Base-by-base conservation (phyloP, 2,329 filamentous ascomycete species). In the Talaromyces marneffei region DNA sequence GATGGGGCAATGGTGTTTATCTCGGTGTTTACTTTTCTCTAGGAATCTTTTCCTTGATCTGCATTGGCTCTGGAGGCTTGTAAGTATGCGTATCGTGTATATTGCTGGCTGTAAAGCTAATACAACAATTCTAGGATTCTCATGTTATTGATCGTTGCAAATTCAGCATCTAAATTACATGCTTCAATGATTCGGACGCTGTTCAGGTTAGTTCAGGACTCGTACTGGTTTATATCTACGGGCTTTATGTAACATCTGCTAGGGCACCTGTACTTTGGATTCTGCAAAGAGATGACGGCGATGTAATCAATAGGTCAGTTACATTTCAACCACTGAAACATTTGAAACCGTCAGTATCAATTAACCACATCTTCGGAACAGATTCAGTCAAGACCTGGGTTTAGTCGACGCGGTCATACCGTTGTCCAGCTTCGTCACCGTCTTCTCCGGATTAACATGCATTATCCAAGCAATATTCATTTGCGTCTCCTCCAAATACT, bases 321-420 rank as follows among this genome's bases (percentile, higher is more conserved):
- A 23, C 10, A 23, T 4, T 5, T 10, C 4, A 12, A n/a, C n/a
- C n/a, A n/a, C n/a, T n/a, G n/a, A n/a, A 23, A 2, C 14, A 4
- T 14, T 2, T 2, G 14, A 0, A 25, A 44, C n/a, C 16, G 40
- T 7, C 9, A 23, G 4, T 10, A 0, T 44, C 4, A 25, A 23
- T 12, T 44, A 14, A 25, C 12, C 2, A 25, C 2, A 46, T 8
- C n/a, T n/a, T 23, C 4, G 18, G 12, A 9, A 29, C 29, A 39
- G 53, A 39, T 56, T 56, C 20, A 56, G 53, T 56, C 53, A 56
- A 42, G 53, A 56, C 20, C 14, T 56, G 8, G 53, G 37, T 6
- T 20, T 56, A 9, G 37, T 56, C 20, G 53, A 56, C 16, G 20
- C 33, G 2, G 20, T 25, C 33, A 39, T 56, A 27, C 53, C 53